A percentile compares a stretch with the other conserved stretches of the same genome.
phyloP scores from a whole-genome alignment of 352 stramenopile genomes.

The Aphanomyces euteiches region DNA sequence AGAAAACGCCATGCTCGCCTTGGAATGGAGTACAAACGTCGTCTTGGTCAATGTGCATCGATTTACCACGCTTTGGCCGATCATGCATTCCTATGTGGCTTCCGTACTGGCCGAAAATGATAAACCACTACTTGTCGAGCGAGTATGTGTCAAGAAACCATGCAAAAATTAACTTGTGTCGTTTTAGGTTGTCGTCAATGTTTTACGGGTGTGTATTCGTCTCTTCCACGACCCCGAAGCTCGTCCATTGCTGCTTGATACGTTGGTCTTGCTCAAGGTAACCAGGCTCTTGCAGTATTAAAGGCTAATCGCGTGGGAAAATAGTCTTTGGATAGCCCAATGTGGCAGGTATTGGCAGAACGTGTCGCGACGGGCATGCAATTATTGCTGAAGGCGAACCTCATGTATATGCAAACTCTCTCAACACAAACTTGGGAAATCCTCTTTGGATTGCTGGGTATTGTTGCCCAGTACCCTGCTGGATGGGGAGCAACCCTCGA shows the following conservation, averaged over 20 bases:
- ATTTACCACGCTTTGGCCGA: conserved; percentile 69
- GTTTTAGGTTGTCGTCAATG: conserved; percentile 58
- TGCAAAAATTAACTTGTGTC: conserved; percentile 4
- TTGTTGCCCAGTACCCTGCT: conserved; percentile 76
- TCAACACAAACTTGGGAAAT: conserved; percentile 24
- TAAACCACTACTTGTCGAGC: conserved; percentile 77
- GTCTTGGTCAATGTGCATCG: conserved; percentile 82
- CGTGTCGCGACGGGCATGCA: conserved; percentile 74
- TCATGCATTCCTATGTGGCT: conserved; percentile 77
- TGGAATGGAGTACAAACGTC: conserved; percentile 78
- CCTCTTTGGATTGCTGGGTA: conserved; percentile 46
- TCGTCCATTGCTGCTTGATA: conserved; percentile 76
- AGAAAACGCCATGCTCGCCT: conserved; percentile 83
- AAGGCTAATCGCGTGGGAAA: too few relatives aligned
- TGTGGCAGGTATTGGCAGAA: conserved; percentile 77
- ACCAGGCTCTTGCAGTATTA: not conserved
- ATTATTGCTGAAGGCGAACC: conserved; percentile 80
- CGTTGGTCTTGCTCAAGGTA: conserved; percentile 55
- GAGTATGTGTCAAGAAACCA: conserved; percentile 37
- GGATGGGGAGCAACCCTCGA: conserved; percentile 70
- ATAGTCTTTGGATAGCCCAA: conserved; percentile 70
- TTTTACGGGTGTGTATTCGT: conserved; percentile 78
- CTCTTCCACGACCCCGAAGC: conserved; percentile 82
- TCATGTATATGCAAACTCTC: conserved; percentile 81
- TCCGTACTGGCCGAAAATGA: conserved; percentile 58